Evolutionary conservation across 2,329 filamentous ascomycete species (phyloP), one percentile per base, ranked within the genome.

Genomic region (Aureobasidium sp.): DNA sequence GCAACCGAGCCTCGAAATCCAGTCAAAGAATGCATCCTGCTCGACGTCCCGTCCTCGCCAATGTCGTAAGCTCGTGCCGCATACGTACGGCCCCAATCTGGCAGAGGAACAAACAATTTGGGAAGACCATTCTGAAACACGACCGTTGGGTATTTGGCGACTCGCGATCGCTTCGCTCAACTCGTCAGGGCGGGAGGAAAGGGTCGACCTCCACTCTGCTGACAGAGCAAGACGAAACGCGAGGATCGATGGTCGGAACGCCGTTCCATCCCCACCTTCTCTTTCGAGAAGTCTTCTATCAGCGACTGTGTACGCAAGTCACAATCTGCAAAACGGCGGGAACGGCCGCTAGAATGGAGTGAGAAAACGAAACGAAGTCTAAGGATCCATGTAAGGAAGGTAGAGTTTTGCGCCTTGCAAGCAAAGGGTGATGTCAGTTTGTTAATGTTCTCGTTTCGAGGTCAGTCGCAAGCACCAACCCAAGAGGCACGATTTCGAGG

Each of bases 221-320:
- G 30, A 58, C 54, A 21, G 21, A 21, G 21, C 54, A 45, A 57
- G 53, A 39, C 39, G 25, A 42, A 36, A 39, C 53, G 34, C 53
- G 39, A 48, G 30, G 14, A 13, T 27, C n/a, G 34, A 58, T 30
- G 21, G 21, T 34, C 45, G 34, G 45, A 27, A 41, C 11, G 8
- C 57, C 36, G 27, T 50, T 4, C 34, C 32, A 37, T 47, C 44
- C 36, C 57, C 57, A 59, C 57, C 50, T 34, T 53, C 59, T 61
- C 21, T 45, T 55, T 55, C 49, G 59, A 61, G 49, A 61, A 61
- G 34, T 30, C 48, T 61, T 61, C 59, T 61, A 55, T 59, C 45
- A 25, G 49, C n/a, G 37, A 27, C 44, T 21, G 25, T n/a, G 34
- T 21, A 21, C 14, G 34, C 27, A 27, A 10, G 45, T 36, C 47